These are phyloP conservation scores for Colletotrichum sp. DNA, from an alignment of 2,329 filamentous ascomycete species.

Conservation along the genomic window DNA sequence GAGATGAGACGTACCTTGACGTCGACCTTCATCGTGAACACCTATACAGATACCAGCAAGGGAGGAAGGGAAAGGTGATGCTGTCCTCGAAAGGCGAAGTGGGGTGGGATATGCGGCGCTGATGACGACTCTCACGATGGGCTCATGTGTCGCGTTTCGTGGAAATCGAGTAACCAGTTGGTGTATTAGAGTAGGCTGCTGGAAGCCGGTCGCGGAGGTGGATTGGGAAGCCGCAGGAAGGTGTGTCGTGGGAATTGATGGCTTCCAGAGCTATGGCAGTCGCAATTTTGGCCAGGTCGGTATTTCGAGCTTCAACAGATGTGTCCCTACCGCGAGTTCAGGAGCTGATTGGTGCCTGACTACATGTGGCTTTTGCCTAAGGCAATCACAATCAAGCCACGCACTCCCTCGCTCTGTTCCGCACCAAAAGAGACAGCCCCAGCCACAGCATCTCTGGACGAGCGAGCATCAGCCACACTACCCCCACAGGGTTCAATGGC, in stretches of 20 bases:
- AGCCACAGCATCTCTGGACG: background rate
- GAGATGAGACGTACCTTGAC: slow-evolving; percentile 14
- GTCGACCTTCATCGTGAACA: slow-evolving; percentile 22
- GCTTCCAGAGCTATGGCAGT: slow-evolving; percentile 24
- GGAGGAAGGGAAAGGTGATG: slow-evolving; percentile 14
- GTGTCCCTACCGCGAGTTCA: slow-evolving; percentile 23
- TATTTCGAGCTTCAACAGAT: slow-evolving; percentile 25
- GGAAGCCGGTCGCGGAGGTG: slow-evolving; percentile 19
- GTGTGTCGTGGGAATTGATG: slow-evolving; percentile 19
- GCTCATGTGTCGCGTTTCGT: slow-evolving; percentile 6
- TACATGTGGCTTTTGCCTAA: slow-evolving; percentile 14
- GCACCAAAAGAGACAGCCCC: background rate
- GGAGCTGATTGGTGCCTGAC: slow-evolving; percentile 21
- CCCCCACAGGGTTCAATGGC: background rate
- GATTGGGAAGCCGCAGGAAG: background rate
- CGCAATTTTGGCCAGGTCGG: slow-evolving; percentile 22
- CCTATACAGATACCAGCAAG: slow-evolving; percentile 9
- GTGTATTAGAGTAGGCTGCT: background rate
- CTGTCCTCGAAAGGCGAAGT: slow-evolving; percentile 18
- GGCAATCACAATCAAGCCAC: background rate
- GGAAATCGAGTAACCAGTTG: background rate
- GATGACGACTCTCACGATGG: background rate
- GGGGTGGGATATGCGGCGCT: slow-evolving; percentile 13
- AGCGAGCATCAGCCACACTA: background rate
- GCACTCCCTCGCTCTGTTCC: background rate